Evolutionary conservation across 1,284 basidiomycete genomes (phyloP).

Genomic region (Phylloporus sp.): DNA sequence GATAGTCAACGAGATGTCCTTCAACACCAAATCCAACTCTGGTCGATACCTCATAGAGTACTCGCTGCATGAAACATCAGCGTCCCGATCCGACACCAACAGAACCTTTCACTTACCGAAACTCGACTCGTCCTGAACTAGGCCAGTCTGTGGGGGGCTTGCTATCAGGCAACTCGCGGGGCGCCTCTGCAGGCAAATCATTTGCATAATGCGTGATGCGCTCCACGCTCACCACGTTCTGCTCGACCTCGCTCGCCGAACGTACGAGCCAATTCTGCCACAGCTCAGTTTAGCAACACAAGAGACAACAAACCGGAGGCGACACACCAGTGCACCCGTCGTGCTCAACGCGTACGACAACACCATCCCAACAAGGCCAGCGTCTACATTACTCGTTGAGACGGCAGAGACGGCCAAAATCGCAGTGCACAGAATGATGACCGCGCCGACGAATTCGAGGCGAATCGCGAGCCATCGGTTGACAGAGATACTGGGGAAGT

Average conservation of each 20-base stretch:
- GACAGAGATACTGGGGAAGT: slow-evolving; percentile 74
- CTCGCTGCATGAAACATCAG: slow-evolving; percentile 49
- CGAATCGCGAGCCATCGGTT: slow-evolving; percentile 85
- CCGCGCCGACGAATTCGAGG: slow-evolving; percentile 84
- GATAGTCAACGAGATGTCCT: slow-evolving; percentile 73
- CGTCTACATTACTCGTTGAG: slow-evolving; percentile 79
- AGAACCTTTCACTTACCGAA: slow-evolving; percentile 55
- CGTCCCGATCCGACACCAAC: no score
- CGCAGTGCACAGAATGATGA: slow-evolving; percentile 82
- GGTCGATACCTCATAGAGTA: slow-evolving; percentile 87
- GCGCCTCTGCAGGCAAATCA: slow-evolving; percentile 76
- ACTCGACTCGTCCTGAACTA: slow-evolving; percentile 75
- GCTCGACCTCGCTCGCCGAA: slow-evolving; percentile 90
- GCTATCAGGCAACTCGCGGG: slow-evolving; percentile 73
- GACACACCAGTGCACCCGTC: slow-evolving; percentile 74
- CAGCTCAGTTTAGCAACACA: background rate
- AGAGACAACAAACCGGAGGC: no score
- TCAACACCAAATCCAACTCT: slow-evolving; percentile 81
- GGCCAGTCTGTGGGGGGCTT: slow-evolving; percentile 80
- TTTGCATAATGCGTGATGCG: slow-evolving; percentile 76
- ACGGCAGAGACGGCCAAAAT: slow-evolving; percentile 76
- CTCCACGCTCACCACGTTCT: slow-evolving; percentile 92
- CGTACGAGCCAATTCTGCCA: slow-evolving; percentile 85
- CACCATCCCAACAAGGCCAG: slow-evolving; percentile 91
- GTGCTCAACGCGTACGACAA: slow-evolving; percentile 87